Evolutionary conservation across 805 yeast species (phyloP).

Genomic region (Sungouiozyma ichnusensis): DNA sequence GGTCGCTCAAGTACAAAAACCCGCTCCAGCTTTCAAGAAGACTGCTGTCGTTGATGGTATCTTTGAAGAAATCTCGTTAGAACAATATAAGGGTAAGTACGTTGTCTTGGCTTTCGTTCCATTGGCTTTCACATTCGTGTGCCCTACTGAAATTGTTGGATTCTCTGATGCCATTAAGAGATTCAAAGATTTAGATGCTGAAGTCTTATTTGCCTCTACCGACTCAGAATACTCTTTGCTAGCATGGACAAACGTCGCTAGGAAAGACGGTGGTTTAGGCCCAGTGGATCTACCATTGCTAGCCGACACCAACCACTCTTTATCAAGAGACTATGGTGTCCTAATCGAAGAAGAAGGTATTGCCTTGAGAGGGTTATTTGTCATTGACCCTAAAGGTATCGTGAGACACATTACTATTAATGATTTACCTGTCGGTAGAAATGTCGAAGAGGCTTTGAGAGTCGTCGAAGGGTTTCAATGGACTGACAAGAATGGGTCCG

Average conservation of each 20-base stretch:
- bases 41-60: constrained; percentile 95
- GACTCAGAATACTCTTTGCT: constrained; percentile 96
- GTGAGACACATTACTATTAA: constrained; percentile 96
- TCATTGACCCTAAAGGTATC: constrained; percentile 91
- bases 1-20: constrained; percentile 87
- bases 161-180: constrained; percentile 91
- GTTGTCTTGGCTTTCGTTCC: constrained; percentile 95
- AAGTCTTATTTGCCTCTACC: constrained; percentile 91
- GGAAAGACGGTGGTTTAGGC: constrained; percentile 98
- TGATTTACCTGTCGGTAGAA: constrained; percentile 99
- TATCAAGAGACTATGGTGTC: constrained; percentile 95
- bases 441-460: constrained; percentile 96
- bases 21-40: constrained; percentile 93
- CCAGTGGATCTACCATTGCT: constrained; percentile 87
- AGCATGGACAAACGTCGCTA: constrained; percentile 96
- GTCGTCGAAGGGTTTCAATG: constrained; percentile 98
- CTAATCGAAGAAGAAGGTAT: constrained; percentile 92
- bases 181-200: constrained; percentile 78
- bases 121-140: constrained; percentile 97
- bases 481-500: constrained; percentile 98
- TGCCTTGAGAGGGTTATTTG: constrained; percentile 95
- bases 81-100: constrained; percentile 97
- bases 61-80: constrained; percentile 90
- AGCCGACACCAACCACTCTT: constrained; percentile 93
- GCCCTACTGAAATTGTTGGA: constrained; percentile 99